Evolutionary conservation across 179 eudicot species (phyloP).

Genomic region (Camellia oleifera): DNA sequence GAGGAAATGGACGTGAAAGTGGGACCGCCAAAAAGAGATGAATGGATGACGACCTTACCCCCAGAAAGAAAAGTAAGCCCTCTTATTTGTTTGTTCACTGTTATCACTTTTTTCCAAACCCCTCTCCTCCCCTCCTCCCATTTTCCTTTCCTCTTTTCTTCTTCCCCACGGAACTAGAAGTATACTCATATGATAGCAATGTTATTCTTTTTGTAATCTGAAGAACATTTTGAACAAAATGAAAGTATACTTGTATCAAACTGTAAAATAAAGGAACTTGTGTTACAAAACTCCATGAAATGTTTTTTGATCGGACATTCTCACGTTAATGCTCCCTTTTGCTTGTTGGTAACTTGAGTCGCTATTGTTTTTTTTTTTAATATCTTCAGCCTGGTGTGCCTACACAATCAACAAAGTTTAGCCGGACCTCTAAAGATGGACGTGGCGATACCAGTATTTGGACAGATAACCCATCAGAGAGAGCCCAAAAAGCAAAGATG

Average conservation of each 20-base stretch:
- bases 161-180: too few species aligned
- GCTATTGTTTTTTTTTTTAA: constrained; percentile 17
- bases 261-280: not conserved
- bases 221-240: not conserved
- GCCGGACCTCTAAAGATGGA: constrained; percentile 68
- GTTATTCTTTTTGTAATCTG: not conserved
- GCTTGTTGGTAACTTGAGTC: constrained; percentile 4
- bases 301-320: not conserved
- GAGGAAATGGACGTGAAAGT: constrained; percentile 61
- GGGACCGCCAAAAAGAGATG: constrained; percentile 69
- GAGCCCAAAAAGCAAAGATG: constrained; percentile 86
- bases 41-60: constrained; percentile 97
- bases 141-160: not conserved
- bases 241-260: not conserved
- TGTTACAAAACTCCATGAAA: not conserved
- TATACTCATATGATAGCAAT: too few species aligned
- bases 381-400: constrained; percentile 72
- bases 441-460: constrained; percentile 95
- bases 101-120: not conserved
- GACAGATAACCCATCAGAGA: constrained; percentile 87
- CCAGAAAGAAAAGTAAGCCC: constrained; percentile 79
- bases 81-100: not conserved
- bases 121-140: not conserved
- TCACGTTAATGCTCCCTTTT: not conserved
- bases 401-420: constrained; percentile 66